Evolutionary conservation across 2,329 filamentous ascomycete species (phyloP).

Genomic region (Nigrospora sphaerica): DNA sequence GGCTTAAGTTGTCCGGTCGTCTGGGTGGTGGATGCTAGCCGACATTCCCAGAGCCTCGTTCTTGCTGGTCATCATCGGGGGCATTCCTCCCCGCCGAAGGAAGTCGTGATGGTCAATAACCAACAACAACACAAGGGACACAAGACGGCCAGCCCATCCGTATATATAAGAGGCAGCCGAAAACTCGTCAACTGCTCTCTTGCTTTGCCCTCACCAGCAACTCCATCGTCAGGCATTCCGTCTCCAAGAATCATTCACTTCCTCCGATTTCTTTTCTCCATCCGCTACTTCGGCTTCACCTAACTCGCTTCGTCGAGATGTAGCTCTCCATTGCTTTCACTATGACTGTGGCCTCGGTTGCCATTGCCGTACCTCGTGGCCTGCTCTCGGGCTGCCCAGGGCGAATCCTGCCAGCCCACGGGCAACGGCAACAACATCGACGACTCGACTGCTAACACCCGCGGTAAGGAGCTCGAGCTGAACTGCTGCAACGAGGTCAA

Average conservation of each 20-base stretch:
- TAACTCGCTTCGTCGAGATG: conserved; percentile 26
- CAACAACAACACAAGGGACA: neutral
- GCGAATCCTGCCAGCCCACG: conserved; percentile 2
- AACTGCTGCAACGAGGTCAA: conserved; percentile 25
- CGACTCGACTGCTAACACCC: conserved; percentile 19
- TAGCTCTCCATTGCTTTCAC: conserved; percentile 29
- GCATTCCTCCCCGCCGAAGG: neutral
- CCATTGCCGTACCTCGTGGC: conserved; percentile 15
- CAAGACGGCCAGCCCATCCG: neutral
- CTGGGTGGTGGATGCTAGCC: neutral
- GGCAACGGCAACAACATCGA: conserved; percentile 16
- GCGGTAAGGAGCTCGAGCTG: conserved; percentile 18
- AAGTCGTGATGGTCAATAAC: neutral
- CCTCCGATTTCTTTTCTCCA: conserved; percentile 9
- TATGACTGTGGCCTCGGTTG: conserved; percentile 26
- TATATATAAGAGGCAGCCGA: neutral
- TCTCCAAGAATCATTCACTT: neutral
- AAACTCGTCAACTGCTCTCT: neutral
- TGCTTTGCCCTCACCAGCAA: neutral
- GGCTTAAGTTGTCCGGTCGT: too few species aligned
- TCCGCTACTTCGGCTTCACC: conserved; percentile 7
- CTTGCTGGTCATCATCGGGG: conserved; percentile 1
- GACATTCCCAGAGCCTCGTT: neutral
- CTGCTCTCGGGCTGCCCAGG: neutral
- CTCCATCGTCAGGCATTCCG: neutral